Base-by-base conservation (phyloP, 2,329 filamentous ascomycete genomes). In the Hymenoscyphus occultus region DNA sequence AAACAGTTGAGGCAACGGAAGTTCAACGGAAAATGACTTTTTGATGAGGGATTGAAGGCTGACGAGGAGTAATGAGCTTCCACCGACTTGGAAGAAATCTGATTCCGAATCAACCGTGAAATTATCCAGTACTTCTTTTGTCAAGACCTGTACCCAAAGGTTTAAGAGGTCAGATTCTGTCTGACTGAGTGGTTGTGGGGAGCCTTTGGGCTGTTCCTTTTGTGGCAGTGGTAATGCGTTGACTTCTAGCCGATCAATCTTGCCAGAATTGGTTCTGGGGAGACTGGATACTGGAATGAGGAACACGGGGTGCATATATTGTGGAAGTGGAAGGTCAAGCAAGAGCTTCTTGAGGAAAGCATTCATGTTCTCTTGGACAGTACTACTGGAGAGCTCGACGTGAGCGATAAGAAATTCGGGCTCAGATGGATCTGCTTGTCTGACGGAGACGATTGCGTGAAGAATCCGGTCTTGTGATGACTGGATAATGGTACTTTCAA, bases 401-500 rank as follows among this genome's bases (percentile, higher is more conserved):
- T 31, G 31, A 22, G 39, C 59, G 1, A 61, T 28, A 28, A 61
- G 42, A 10, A 48, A 16, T 16, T 61, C 9, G 12, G 39, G n/a
- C 9, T 39, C 19, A 12, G 31, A n/a, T 13, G 39, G 13, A 3
- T 2, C 19, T 3, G 16, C 32, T 7, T 13, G 32, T 4, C 40
- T 39, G 32, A 35, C 59, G 7, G 40, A 48, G 12, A 61, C 59
- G 5, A 51, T 22, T 5, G 31, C 59, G 2, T 61, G 19, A 10
- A 4, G n/a, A 6, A 61, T 5, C 3, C 2, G 16, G 5, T 40
- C 39, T 5, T 48, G 14, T 7, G 59, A 28, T 6, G 42, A 19
- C 13, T 32, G 19, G 14, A 61, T n/a, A 16, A 61, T 9, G 16
- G 59, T 22, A 7, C 13, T 39, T 31, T 66, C 77, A n/a, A 82